Percentiles rank a stretch among this genome's conserved stretches.
phyloP scores from a whole-genome alignment of 257 asterid species.

The Solanum sparsipilum region DNA sequence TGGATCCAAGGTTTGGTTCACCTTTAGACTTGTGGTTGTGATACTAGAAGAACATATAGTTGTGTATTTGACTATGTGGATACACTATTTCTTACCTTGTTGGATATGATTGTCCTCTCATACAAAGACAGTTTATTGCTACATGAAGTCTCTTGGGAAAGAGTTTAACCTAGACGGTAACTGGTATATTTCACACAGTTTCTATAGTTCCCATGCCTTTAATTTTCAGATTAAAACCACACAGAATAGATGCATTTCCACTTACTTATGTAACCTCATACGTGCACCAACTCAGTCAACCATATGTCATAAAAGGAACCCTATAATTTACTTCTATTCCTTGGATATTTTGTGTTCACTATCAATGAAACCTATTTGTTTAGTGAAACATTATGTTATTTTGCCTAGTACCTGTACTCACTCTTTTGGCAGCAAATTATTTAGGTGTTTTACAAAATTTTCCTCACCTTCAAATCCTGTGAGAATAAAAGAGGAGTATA shows the following conservation, averaged over 20 bases:
- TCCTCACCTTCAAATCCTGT: background rate
- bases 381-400: background rate
- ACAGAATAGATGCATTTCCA: background rate
- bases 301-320: background rate
- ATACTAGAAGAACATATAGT: background rate
- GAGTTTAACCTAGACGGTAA: conserved; percentile 96
- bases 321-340: background rate
- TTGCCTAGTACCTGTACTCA: background rate
- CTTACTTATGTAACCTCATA: background rate
- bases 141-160: conserved; percentile 97
- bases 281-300: background rate
- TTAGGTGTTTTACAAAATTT: background rate
- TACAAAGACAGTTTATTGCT: conserved; percentile 91
- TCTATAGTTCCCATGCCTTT: background rate
- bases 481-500: background rate
- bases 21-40: background rate
- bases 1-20: conserved; percentile 70
- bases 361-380: background rate
- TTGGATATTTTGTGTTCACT: background rate
- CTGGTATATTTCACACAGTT: conserved; percentile 33
- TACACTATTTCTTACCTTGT: conserved; percentile 7
- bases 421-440: background rate
- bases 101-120: conserved; percentile 34
- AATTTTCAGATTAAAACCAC: background rate
- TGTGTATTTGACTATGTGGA: background rate